A percentile compares a stretch with the other conserved stretches of the same genome.
Evolutionary conservation across 257 asterid species (phyloP).

Genomic region (Henckelia pumila): DNA sequence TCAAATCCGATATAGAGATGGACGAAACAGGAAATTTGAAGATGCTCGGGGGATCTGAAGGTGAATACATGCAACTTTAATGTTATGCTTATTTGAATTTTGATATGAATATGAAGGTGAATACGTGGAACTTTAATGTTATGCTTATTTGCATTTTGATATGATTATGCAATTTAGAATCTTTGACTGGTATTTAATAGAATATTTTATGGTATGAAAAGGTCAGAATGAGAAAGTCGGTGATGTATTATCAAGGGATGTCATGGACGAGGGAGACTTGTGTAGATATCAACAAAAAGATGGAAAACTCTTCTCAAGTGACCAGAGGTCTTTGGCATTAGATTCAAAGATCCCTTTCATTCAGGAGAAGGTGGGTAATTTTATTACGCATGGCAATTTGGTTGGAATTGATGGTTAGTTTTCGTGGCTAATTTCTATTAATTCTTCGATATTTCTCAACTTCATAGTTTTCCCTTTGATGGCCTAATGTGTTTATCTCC

Average conservation of each 20-base stretch:
- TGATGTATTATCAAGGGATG: constrained; percentile 35
- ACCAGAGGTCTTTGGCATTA: constrained; percentile 13
- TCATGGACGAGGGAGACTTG: constrained; percentile 17
- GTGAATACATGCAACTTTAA: constrained; percentile 32
- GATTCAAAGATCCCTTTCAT: constrained; percentile 33
- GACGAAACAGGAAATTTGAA: constrained; percentile 33
- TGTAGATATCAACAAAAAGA: constrained; percentile 18
- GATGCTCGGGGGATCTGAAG: constrained; percentile 29
- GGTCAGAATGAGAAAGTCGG: constrained; percentile 56
- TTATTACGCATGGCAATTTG: constrained; percentile 68
- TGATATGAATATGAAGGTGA: constrained; percentile 13
- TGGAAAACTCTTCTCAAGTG: constrained; percentile 26
- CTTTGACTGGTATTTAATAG: constrained; percentile 23
- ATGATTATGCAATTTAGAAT: neutral
- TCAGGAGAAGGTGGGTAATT: constrained; percentile 53
- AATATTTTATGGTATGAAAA: constrained; percentile 40
- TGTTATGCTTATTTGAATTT: constrained; percentile 7
- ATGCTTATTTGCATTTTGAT: no score
- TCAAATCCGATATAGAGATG: constrained; percentile 28
- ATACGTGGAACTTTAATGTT: no score
- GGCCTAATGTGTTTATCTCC: neutral
- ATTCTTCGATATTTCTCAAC: neutral
- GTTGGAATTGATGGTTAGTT: constrained; percentile 58
- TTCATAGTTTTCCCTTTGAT: neutral
- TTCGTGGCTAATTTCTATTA: neutral